A percentile compares a stretch with the other conserved stretches of the same genome.
Evolutionary conservation across 2,329 filamentous ascomycete genomes (phyloP).

Genomic region (Colletotrichum costaricense): DNA sequence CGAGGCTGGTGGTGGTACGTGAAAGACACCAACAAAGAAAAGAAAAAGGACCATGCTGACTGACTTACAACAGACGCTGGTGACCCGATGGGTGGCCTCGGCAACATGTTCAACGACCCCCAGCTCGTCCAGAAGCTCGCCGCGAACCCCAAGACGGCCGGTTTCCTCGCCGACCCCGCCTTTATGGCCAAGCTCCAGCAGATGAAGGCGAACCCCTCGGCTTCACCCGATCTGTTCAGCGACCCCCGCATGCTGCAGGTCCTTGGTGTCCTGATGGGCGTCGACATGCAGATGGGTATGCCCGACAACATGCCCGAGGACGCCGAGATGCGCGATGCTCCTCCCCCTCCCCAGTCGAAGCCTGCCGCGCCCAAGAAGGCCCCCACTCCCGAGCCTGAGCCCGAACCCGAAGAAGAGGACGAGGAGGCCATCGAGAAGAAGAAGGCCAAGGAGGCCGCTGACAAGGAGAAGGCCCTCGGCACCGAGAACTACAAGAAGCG

Average conservation of each 20-base stretch:
- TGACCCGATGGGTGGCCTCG: constrained; percentile 81
- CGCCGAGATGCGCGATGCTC: constrained; percentile 80
- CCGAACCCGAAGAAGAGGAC: constrained; percentile 78
- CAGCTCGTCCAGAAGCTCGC: constrained; percentile 91
- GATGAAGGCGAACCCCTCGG: constrained; percentile 83
- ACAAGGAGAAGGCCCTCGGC: constrained; percentile 93
- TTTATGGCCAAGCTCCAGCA: constrained; percentile 94
- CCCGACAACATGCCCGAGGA: constrained; percentile 67
- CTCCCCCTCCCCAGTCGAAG: constrained; percentile 50
- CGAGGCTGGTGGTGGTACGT: constrained; percentile 61
- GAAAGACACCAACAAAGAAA: fast-evolving
- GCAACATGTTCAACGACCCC: constrained; percentile 94
- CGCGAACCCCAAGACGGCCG: constrained; percentile 91
- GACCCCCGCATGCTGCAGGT: constrained; percentile 95
- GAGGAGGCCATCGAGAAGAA: constrained; percentile 87
- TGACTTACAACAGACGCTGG: constrained; percentile 49
- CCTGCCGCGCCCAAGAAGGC: constrained; percentile 66
- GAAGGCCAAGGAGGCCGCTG: constrained; percentile 91
- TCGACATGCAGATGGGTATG: constrained; percentile 78
- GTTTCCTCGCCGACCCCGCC: constrained; percentile 80
- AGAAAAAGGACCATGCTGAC: background rate
- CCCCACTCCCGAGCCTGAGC: constrained; percentile 66
- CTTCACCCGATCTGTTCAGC: constrained; percentile 82
- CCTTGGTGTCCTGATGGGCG: constrained; percentile 90
- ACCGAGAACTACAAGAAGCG: constrained; percentile 99